Percentiles rank a stretch among this genome's conserved stretches.
These are phyloP conservation scores for Globisporangium ultimum DNA, from an alignment of 352 stramenopile genomes.

Conservation along the genomic window DNA sequence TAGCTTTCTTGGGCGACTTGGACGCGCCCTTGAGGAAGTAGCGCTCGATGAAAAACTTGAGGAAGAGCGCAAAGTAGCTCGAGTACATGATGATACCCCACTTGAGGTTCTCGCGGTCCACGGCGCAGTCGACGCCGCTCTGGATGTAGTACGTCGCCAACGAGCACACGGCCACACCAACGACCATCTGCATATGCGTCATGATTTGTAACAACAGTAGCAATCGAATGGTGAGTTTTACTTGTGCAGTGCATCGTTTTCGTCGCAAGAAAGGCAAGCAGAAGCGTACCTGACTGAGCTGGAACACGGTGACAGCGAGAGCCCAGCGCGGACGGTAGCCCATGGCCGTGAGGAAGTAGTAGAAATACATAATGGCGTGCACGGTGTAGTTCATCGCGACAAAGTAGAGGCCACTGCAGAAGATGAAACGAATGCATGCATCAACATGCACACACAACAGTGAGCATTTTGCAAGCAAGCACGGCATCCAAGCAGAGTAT, in stretches of 20 bases:
- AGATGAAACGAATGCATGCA: conserved; percentile 6
- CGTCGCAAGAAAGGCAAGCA: conserved; percentile 20
- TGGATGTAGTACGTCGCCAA: conserved; percentile 84
- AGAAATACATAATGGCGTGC: conserved; percentile 97
- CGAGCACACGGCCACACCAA: conserved; percentile 66
- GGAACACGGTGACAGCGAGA: conserved; percentile 85
- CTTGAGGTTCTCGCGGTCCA: conserved; percentile 86
- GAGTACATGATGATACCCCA: conserved; percentile 93
- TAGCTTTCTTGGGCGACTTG: conserved; percentile 21
- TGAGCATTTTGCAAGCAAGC: background rate
- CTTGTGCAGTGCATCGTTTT: background rate
- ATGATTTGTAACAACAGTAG: background rate
- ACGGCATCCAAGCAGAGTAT: background rate
- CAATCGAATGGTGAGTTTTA: background rate
- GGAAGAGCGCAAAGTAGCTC: conserved; percentile 92
- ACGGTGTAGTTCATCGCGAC: conserved; percentile 98
- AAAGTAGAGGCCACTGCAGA: conserved; percentile 92
- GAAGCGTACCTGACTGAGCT: conserved; percentile 87
- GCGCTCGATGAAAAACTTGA: conserved; percentile 90
- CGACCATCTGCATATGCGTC: conserved; percentile 44
- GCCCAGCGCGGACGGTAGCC: conserved; percentile 75
- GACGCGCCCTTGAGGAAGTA: conserved; percentile 50
- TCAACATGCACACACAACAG: background rate
- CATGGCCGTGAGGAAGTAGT: conserved; percentile 91
- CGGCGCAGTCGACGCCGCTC: conserved; percentile 51